Evolutionary conservation across 1,284 basidiomycete genomes (phyloP).

Genomic region (Moniliophthora roreri): DNA sequence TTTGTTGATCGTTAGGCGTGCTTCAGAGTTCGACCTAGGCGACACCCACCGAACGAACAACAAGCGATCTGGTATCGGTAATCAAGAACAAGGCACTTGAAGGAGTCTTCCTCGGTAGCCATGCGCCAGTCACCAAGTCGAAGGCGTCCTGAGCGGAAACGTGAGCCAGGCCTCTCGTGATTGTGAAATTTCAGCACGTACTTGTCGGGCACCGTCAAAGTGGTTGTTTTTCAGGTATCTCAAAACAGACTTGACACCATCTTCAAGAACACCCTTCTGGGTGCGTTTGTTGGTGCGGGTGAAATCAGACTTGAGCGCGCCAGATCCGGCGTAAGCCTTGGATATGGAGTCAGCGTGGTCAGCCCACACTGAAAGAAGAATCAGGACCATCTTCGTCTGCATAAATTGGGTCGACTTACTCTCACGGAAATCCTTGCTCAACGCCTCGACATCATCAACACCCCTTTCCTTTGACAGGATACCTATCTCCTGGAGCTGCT

Average conservation of each 20-base stretch:
- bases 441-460: conserved; percentile 76
- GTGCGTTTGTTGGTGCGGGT: conserved; percentile 93
- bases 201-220: conserved; percentile 92
- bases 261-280: conserved; percentile 77
- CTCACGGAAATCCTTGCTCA: conserved; percentile 86
- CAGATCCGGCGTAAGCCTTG: conserved; percentile 92
- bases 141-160: conserved; percentile 76
- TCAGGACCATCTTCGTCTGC: not conserved
- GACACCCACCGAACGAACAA: conserved; percentile 76
- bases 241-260: conserved; percentile 84
- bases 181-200: conserved; percentile 27
- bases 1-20: conserved; percentile 10
- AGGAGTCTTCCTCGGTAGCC: conserved; percentile 77
- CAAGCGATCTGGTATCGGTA: conserved; percentile 75
- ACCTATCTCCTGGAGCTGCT: conserved; percentile 75
- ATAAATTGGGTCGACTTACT: conserved; percentile 57
- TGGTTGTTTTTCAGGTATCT: conserved; percentile 98
- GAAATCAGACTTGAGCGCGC: conserved; percentile 96
- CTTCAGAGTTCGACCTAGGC: not conserved
- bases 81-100: conserved; percentile 66
- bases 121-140: conserved; percentile 92
- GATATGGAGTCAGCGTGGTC: conserved; percentile 95
- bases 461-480: conserved; percentile 69
- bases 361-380: conserved; percentile 81
- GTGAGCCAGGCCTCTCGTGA: no score